Base-by-base conservation (phyloP, 202 grass and related monocot genomes). In the Carex arenaria region DNA sequence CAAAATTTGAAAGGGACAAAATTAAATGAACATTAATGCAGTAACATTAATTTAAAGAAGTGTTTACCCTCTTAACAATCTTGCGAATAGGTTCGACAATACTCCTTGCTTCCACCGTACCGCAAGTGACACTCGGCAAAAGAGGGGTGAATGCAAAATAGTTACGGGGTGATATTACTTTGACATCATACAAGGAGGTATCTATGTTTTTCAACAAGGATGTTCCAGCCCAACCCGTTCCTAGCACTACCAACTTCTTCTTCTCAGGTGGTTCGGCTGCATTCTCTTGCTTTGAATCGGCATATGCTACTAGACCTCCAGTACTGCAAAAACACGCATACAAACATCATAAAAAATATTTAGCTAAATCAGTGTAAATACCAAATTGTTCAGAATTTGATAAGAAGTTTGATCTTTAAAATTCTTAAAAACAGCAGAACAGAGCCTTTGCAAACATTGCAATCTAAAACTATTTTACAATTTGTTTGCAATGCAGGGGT, bases 121-220 rank as follows among this genome's bases (percentile, higher is more conserved):
- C 95, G 68, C 92, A 98, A 34, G 95, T 98, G 64, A 98, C 85
- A 30, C 95, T 98, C 1, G 95, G 95, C 69, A 98, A 88, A 67
- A 98, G 85, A 63, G 95, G 95, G 7, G 95, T 98, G 64, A 98
- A 98, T 60, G 95, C 90, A 32, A 98, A 98, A 74, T 98, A 98
- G 72, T 98, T 98, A 23, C 95, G 87, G 52, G 95, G 95, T 15
- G 95, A 98, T 54, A 98, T 83, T 68, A 98, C 90, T 85, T 93
- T 92, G 42, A 95, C 95, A 8, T 98, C 95, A 31, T 98, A 98
- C 40, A 52, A 66, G 54, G 92, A 91, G 85, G 82, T 93, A 67
- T 98, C 95, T 9, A 98, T 66, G 81, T 91, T 88, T 81, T 91
- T 95, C 60, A 95, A 63, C 78, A 98, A 95, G 15, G 95, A 86